These are phyloP conservation scores for Dichotomocladium elegans DNA, from an alignment of 371 early-diverging fungal genomes.

Conservation along the genomic window DNA sequence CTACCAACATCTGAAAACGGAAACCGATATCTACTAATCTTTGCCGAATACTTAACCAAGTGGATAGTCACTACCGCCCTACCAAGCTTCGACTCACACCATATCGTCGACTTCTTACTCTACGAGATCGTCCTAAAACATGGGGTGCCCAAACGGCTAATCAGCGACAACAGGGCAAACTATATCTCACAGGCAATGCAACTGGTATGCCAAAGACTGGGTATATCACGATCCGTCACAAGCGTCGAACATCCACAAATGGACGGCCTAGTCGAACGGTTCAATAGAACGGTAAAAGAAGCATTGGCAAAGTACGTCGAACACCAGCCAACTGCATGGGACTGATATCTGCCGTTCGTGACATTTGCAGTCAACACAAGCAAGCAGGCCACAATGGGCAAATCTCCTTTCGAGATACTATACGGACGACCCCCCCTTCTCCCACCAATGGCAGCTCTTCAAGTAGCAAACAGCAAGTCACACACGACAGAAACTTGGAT, in stretches of 20 bases:
- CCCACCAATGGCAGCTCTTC: background rate
- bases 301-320: constrained; percentile 3
- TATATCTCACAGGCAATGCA: constrained; percentile 10
- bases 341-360: constrained; percentile 12
- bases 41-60: too few relatives aligned
- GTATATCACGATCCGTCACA: constrained; percentile 5
- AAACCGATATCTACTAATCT: constrained; percentile 13
- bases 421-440: constrained; percentile 4
- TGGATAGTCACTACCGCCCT: constrained; percentile 10
- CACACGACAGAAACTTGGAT: constrained; percentile 7
- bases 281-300: constrained; percentile 14
- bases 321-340: constrained; percentile 3
- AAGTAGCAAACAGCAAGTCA: background rate
- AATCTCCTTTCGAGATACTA: constrained; percentile 14
- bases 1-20: too few relatives aligned
- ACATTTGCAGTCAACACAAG: constrained; percentile 17
- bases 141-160: background rate
- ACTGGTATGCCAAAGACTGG: background rate
- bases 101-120: background rate
- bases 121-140: background rate
- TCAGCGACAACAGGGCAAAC: constrained; percentile 14
- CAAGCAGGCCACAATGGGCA: constrained; percentile 7
- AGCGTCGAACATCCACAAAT: constrained; percentile 16
- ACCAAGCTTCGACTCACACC: background rate
- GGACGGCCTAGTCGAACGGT: constrained; percentile 14